Evolutionary conservation across 352 stramenopile species (phyloP), one percentile per base, ranked within the genome.

Genomic region (Globisporangium irregulare): DNA sequence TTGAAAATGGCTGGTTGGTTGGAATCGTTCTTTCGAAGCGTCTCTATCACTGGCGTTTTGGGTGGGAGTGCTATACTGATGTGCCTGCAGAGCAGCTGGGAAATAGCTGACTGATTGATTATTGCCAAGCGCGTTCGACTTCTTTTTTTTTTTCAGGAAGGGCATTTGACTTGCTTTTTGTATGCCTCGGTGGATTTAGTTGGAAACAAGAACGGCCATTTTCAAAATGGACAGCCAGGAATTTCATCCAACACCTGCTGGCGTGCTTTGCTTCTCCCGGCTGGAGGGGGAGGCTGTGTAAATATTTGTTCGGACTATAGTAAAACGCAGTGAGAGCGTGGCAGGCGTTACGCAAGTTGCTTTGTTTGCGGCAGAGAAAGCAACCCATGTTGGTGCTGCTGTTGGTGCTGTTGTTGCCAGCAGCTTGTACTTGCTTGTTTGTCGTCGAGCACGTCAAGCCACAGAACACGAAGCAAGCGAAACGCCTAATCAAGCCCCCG

Each of bases 41-140:
- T 60, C 62, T 67, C 50, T 67, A 50, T 59, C 62, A 34, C 62
- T 67, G 24, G 32, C 62, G 61, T 41, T 22, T 4, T 32, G 27
- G 25, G 62, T 29, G 46, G 18, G 20, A 48, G 20, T 12, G 59
- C 27, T 22, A 9, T 32, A 32, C 59, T 53, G 25, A 86, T 60
- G 55, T 60, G 55, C 55, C 5, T 67, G 18, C 27, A 43, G 20
- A 24, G 29, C 55, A 60, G 55, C 55, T 59, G 53, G 24, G 24
- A 6, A 32, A 59, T 29, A 15, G 29, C 24, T 57, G 51, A 48
- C 14, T 18, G 24, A 20, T 2, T 27, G 20, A 20, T 27, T 18
- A 56, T 29, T 56, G 7, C 7, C 41, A 6, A 7, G 22, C 20
- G 50, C 50, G 20, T 29, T 27, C 25, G 36, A 43, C 14, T 24